phyloP scores from a whole-genome alignment of 108 stramenopile genomes.

The Skeletonema marinoi region DNA sequence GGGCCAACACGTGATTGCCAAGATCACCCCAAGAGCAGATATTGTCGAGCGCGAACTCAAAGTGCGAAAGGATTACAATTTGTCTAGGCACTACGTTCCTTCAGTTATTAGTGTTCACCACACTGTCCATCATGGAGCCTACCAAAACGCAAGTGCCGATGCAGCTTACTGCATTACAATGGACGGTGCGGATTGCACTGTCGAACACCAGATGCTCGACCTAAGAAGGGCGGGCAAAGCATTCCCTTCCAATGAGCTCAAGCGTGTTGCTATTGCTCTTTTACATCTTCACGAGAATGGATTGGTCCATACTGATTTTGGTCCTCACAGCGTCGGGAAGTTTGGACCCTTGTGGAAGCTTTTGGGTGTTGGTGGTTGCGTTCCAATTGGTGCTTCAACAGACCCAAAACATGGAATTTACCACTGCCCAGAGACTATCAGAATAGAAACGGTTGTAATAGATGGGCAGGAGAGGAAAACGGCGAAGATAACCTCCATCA shows the following conservation, averaged over 20 bases:
- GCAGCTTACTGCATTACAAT: slow-evolving; percentile 91
- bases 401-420: slow-evolving; percentile 87
- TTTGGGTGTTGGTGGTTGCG: slow-evolving; percentile 84
- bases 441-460: slow-evolving; percentile 56
- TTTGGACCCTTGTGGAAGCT: slow-evolving; percentile 88
- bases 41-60: slow-evolving; percentile 86
- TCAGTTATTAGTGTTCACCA: slow-evolving; percentile 92
- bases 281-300: slow-evolving; percentile 90
- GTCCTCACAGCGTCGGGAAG: slow-evolving; percentile 89
- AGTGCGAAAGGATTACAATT: slow-evolving; percentile 83
- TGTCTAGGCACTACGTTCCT: slow-evolving; percentile 89
- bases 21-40: slow-evolving; percentile 87
- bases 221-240: slow-evolving; percentile 74
- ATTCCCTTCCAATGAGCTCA: slow-evolving; percentile 83
- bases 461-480: slow-evolving; percentile 49
- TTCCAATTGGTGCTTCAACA: slow-evolving; percentile 67
- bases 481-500: slow-evolving; percentile 32
- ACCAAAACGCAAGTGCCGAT: slow-evolving; percentile 89
- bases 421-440: slow-evolving; percentile 84
- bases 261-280: slow-evolving; percentile 82
- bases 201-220: slow-evolving; percentile 89
- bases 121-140: slow-evolving; percentile 90
- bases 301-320: slow-evolving; percentile 87
- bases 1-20: slow-evolving; percentile 91
- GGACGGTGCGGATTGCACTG: slow-evolving; percentile 91